These are phyloP conservation scores for Coemansia sp. DNA, from an alignment of 192 early-diverging fungal species.

Conservation along the genomic window DNA sequence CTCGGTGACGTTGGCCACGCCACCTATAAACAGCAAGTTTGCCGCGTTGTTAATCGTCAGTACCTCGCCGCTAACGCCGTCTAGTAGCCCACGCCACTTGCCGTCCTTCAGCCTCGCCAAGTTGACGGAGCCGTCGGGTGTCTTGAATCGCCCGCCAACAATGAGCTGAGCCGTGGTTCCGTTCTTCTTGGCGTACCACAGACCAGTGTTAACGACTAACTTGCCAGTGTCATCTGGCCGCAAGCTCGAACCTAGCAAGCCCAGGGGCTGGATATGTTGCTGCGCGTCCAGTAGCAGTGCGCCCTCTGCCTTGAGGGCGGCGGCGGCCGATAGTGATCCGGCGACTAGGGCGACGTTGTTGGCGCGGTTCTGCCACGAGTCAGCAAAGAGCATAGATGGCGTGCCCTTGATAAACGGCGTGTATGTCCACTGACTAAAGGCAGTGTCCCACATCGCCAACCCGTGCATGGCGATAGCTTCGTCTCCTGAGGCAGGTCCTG, in stretches of 20 bases:
- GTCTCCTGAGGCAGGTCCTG: background rate
- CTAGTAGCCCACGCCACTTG: slow-evolving; percentile 44
- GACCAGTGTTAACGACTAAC: slow-evolving; percentile 52
- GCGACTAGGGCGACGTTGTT: slow-evolving; percentile 38
- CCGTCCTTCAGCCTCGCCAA: slow-evolving; percentile 51
- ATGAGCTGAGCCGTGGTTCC: slow-evolving; percentile 38
- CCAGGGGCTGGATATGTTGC: slow-evolving; percentile 31
- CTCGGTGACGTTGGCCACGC: slow-evolving; percentile 44
- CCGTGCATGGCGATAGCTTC: slow-evolving; percentile 12
- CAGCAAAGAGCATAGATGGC: slow-evolving; percentile 32
- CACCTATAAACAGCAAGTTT: slow-evolving; percentile 59
- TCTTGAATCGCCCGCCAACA: slow-evolving; percentile 59
- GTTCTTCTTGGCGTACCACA: slow-evolving; percentile 56
- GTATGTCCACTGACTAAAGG: slow-evolving; percentile 30
- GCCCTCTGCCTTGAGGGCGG: slow-evolving; percentile 41
- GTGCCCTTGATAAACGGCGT: slow-evolving; percentile 34
- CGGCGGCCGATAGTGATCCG: slow-evolving; percentile 36
- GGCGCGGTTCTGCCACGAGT: slow-evolving; percentile 10
- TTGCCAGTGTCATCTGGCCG: slow-evolving; percentile 18
- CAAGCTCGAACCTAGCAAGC: slow-evolving; percentile 29
- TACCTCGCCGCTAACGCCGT: slow-evolving; percentile 51
- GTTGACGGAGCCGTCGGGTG: slow-evolving; percentile 35
- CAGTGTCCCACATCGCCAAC: slow-evolving; percentile 42
- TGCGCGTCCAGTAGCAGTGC: slow-evolving; percentile 26
- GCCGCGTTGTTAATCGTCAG: slow-evolving; percentile 52